Evolutionary conservation across 257 asterid genomes (phyloP).

Genomic region (Solanum bulbocastanum): DNA sequence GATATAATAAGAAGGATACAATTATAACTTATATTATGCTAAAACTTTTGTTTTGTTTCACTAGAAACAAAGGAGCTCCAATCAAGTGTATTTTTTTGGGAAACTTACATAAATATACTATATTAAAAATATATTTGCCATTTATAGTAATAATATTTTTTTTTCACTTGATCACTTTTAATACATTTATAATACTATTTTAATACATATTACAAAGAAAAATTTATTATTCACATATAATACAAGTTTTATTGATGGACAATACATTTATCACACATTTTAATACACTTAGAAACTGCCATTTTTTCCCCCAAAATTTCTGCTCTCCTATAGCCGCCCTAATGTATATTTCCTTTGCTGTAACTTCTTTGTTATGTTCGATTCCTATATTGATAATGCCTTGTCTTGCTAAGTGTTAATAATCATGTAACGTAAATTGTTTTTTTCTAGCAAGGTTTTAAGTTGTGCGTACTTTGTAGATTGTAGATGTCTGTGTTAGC

Average conservation of each 20-base stretch:
- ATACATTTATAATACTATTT: too few species aligned
- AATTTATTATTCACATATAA: too few species aligned
- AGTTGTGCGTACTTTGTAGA: not conserved
- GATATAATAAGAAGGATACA: too few species aligned
- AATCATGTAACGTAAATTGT: not conserved
- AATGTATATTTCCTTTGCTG: fast-evolving
- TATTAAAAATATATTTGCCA: too few species aligned
- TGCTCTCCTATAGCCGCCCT: not conserved
- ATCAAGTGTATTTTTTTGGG: not conserved
- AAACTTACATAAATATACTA: too few species aligned
- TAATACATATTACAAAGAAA: too few species aligned
- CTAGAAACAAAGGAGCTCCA: not conserved
- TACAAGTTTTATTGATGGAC: too few species aligned
- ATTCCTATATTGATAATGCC: not conserved
- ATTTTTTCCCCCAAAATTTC: too few species aligned
- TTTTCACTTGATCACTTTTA: too few species aligned
- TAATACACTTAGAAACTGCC: too few species aligned
- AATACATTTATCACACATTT: too few species aligned
- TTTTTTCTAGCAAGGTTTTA: not conserved
- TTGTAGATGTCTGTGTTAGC: not conserved
- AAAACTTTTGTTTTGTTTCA: not conserved
- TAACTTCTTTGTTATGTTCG: not conserved
- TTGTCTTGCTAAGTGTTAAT: not conserved
- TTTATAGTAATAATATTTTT: too few species aligned
- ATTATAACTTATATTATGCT: not conserved